Evolutionary conservation across 176 grass and related monocot genomes (phyloP), one percentile per base, ranked within the genome.

Genomic region (Luzula sylvatica): DNA sequence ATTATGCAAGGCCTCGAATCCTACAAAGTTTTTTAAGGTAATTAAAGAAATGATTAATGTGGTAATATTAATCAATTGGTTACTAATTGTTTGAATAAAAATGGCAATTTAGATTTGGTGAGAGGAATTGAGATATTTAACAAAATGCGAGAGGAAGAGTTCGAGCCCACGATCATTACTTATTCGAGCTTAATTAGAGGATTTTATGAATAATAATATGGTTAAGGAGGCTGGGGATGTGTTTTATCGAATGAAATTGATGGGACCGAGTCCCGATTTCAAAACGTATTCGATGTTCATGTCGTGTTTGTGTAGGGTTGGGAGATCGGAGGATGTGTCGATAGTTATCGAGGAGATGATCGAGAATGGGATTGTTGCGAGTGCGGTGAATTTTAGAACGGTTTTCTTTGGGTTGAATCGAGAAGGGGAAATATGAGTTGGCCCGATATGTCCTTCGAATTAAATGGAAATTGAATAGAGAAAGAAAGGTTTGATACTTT

Each of bases 221-320:
- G 61, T 88, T 84, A 67, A 67, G 21, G 89, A 84, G 42, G 89
- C 89, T 16, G 78, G 83, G 76, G 40, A 58, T 66, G 58, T 88
- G 32, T 95, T 84, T 54, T 60, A 59, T 12, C 46, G 14, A 48
- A 95, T 95, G 83, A 87, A 85, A 69, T 60, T 78, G 18, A 78
- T 75, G 56, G 89, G 89, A 7, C 89, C 89, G n/a, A 39, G 20
- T 46, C 83, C 89, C 46, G 89, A 88, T 70, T 95, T 88, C 17
- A 48, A 67, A 43, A 88, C 83, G 20, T 95, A 95, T 42, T 88
- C 89, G 3, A 84, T 82, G 83, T 88, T 95, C 65, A 88, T 95
- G 13, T 54, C 26, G 23, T 95, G 76, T 70, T 76, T 95, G 3
- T 95, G 83, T 70, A 78, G 81, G 48, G 71, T 50, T 8, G 73